A percentile compares a stretch with the other conserved stretches of the same genome.
Evolutionary conservation across 345 rosid species (phyloP).

Genomic region (Gossypium stocksii): DNA sequence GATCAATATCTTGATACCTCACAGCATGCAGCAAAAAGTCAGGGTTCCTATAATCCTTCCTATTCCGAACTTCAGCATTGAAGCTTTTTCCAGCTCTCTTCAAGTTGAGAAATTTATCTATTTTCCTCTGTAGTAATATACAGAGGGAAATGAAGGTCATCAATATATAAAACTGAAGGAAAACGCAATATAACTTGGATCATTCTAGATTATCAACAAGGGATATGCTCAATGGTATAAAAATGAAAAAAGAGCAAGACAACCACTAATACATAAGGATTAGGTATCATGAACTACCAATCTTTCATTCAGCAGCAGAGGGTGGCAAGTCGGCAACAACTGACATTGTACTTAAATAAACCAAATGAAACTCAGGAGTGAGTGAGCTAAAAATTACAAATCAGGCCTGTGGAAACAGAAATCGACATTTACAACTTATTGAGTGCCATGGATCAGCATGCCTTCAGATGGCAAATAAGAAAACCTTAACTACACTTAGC

Average conservation of each 20-base stretch:
- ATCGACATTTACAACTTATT: neutral
- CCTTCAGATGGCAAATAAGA: neutral
- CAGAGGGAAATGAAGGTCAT: constrained; percentile 5
- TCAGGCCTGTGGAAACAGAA: neutral
- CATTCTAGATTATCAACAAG: neutral
- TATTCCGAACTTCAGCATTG: constrained; percentile 91
- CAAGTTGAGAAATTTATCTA: constrained; percentile 71
- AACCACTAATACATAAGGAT: neutral
- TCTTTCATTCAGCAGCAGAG: neutral
- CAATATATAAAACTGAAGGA: neutral
- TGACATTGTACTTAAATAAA: neutral
- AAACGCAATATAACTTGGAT: neutral
- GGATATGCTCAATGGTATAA: neutral
- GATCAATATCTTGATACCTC: constrained; percentile 87
- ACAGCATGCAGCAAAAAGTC: constrained; percentile 92
- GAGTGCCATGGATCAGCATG: neutral
- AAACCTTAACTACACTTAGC: neutral
- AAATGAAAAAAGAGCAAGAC: neutral
- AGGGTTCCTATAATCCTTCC: constrained; percentile 91
- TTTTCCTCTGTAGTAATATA: constrained; percentile 54
- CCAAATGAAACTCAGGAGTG: neutral
- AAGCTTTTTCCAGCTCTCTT: constrained; percentile 88
- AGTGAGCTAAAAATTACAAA: neutral
- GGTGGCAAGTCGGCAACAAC: neutral
- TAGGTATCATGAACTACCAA: neutral